phyloP scores from a whole-genome alignment of 441 rosid genomes.

The Erodium trifolium region DNA sequence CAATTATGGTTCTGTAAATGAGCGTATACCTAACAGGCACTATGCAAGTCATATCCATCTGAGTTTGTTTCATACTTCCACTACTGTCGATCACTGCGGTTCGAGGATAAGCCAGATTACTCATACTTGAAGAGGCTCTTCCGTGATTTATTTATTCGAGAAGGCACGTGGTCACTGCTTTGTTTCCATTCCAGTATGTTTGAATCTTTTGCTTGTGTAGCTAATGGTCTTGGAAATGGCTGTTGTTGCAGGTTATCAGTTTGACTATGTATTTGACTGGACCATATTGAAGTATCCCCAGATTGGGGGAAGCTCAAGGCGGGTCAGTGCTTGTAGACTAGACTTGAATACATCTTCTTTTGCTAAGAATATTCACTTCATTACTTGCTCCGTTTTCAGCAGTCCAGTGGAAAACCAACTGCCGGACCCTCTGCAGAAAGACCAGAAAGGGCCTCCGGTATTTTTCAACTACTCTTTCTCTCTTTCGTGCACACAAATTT shows the following conservation, averaged over 20 bases:
- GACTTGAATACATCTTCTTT: not conserved
- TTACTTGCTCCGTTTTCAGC: constrained; percentile 19
- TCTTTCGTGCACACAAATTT: no score
- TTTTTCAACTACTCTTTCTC: not conserved
- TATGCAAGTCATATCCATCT: constrained; percentile 82
- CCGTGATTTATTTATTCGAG: constrained; percentile 91
- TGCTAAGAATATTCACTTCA: not conserved
- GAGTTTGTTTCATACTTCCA: constrained; percentile 92
- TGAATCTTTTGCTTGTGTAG: constrained; percentile 19
- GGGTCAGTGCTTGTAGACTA: no score
- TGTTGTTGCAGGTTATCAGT: constrained; percentile 75
- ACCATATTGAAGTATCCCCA: constrained; percentile 59
- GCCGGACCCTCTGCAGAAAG: constrained; percentile 65
- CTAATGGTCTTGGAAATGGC: not conserved
- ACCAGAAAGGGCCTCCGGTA: constrained; percentile 64
- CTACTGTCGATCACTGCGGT: constrained; percentile 82
- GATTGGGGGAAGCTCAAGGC: not conserved
- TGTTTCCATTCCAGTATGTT: no score
- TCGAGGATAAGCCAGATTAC: constrained; percentile 98
- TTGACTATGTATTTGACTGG: constrained; percentile 58
- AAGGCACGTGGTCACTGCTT: constrained; percentile 30
- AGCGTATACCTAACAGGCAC: constrained; percentile 38
- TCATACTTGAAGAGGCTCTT: constrained; percentile 93
- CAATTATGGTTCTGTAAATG: not conserved
- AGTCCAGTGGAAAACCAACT: constrained; percentile 53